Evolutionary conservation across 2,329 filamentous ascomycete genomes (phyloP).

Genomic region (Harringtonia aguacate): DNA sequence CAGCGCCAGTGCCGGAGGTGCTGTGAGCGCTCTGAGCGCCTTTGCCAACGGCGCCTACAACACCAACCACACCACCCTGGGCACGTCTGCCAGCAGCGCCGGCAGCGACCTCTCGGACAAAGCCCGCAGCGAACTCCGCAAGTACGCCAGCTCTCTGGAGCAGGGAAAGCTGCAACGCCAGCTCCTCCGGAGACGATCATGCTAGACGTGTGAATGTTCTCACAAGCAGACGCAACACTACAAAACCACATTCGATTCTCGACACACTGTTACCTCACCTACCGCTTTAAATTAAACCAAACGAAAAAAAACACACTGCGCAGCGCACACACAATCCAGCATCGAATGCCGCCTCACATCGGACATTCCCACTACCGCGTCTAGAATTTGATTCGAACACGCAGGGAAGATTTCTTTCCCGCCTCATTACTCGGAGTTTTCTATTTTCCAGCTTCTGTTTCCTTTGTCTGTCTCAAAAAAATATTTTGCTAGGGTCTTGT

Average conservation of each 20-base stretch:
- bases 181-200: slow-evolving; percentile 28
- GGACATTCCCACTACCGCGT: neutral
- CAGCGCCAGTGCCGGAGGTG: slow-evolving; percentile 23
- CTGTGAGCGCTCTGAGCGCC: slow-evolving; percentile 7
- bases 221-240: neutral
- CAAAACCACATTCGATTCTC: neutral
- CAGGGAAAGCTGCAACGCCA: slow-evolving; percentile 55
- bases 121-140: slow-evolving; percentile 67
- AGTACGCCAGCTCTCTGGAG: slow-evolving; percentile 84
- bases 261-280: neutral
- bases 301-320: neutral
- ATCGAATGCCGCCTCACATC: neutral
- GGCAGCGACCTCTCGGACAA: slow-evolving; percentile 57
- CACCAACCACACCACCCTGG: slow-evolving; percentile 2
- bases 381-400: neutral
- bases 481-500: no score
- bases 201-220: slow-evolving; percentile 23
- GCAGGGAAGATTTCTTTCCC: no score
- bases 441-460: neutral
- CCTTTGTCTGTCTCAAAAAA: neutral
- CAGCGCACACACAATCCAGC: neutral
- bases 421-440: neutral
- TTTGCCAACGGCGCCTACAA: slow-evolving; percentile 7
- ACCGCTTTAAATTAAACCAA: neutral
- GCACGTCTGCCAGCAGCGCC: slow-evolving; percentile 36